Base-by-base conservation (phyloP, 2,329 filamentous ascomycete genomes). In the Neurospora sp. region DNA sequence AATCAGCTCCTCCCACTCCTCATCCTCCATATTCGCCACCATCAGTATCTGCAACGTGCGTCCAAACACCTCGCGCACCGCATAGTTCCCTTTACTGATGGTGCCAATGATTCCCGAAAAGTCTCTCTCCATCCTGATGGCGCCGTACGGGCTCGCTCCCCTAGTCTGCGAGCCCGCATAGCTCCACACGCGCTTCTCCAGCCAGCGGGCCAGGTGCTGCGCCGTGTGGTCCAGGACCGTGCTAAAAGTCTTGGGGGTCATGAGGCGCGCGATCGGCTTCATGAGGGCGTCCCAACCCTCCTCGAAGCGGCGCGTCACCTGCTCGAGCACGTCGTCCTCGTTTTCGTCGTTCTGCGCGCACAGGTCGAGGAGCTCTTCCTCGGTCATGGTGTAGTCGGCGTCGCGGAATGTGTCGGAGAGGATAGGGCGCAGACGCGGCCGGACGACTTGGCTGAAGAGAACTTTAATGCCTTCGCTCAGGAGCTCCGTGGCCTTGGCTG, bases 11-110 rank as follows among this genome's bases (percentile, higher is more conserved):
- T 95, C 92, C 92, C 93, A 97, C 80, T 97, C 95, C 70, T 97
- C 94, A 40, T 96, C 92, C 78, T 97, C 94, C 93, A 97, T 96
- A 75, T 94, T 95, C 78, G 95, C 89, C 17, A 97, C 88, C 84
- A 96, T 88, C 70, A 91, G 88, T 75, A 97, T 90, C 84, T 97
- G 93, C 71, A 86, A 85, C 70, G 91, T 92, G 76, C 90, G 88
- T 38, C 86, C 84, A 81, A 97, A 97, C 3, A 87, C 81, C 77
- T 97, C 93, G 39, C 93, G 84, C 42, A 96, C 86, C 1, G 87
- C 87, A 78, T 97, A 97, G 76, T 91, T 89, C 4, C 90, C 92
- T 72, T 84, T 85, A 11, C 88, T 87, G 1, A 93, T 89, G 0
- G 86, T 84, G 33, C 86, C 83, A 5, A 96, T 88, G 66, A 97